These are phyloP conservation scores for Beauveria asiatica DNA, from an alignment of 2,329 filamentous ascomycete genomes.

Conservation along the genomic window DNA sequence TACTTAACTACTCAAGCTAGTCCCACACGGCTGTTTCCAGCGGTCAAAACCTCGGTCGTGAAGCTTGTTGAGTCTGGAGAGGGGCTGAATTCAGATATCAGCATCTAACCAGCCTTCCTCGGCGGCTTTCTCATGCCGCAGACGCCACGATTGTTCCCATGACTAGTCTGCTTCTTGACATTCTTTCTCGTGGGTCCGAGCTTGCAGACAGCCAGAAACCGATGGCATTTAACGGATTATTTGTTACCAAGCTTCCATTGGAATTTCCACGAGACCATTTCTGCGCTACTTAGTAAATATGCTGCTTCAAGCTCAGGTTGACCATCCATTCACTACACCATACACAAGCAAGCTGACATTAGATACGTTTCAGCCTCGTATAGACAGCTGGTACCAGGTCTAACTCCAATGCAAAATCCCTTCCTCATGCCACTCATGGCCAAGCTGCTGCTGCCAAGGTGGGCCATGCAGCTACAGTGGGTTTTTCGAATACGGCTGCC, in stretches of 20 bases:
- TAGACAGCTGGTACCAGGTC: background rate
- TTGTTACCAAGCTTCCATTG: too few relatives aligned
- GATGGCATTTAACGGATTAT: too few relatives aligned
- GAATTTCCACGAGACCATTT: too few relatives aligned
- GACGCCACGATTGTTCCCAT: background rate
- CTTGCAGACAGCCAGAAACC: too few relatives aligned
- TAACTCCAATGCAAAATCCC: background rate
- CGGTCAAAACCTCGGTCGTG: background rate
- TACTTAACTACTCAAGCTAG: background rate
- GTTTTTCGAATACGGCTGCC: background rate
- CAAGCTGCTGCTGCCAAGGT: background rate
- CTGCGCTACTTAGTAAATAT: too few relatives aligned
- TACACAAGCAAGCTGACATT: too few relatives aligned
- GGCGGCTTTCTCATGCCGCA: background rate
- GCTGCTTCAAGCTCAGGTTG: too few relatives aligned
- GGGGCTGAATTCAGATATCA: too few relatives aligned
- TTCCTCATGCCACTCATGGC: background rate
- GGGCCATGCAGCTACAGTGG: background rate
- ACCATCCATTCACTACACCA: too few relatives aligned
- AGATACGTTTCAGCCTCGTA: background rate
- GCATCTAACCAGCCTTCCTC: too few relatives aligned
- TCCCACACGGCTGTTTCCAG: background rate
- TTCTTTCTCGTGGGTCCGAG: too few relatives aligned
- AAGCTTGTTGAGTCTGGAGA: background rate
- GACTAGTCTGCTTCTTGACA: too few relatives aligned